Conservation (phyloP, 2,329 filamentous ascomycete genomes). For the Monascus ruber region DNA sequence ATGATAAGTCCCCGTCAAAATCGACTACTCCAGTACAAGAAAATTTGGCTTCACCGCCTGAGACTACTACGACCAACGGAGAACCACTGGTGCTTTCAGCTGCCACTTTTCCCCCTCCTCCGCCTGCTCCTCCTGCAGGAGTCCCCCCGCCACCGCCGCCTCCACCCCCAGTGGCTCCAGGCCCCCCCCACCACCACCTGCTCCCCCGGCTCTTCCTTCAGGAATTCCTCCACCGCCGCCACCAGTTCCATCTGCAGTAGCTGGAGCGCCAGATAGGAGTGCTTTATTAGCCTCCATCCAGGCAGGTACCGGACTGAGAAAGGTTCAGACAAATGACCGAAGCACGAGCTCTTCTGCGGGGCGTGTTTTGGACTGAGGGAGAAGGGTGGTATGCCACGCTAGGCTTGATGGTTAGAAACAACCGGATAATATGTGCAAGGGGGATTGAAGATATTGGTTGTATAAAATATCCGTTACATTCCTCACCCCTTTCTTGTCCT, state of each 20-base stretch:
- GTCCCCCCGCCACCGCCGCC: conserved; percentile 17
- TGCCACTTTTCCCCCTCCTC: conserved; percentile 24
- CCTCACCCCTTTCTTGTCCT: too few relatives aligned
- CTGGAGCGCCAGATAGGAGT: conserved; percentile 32
- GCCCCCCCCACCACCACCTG: conserved; percentile 27
- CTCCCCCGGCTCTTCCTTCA: conserved; percentile 34
- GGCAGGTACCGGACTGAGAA: conserved; percentile 65
- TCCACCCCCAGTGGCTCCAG: conserved; percentile 19
- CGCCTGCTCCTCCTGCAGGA: conserved; percentile 22
- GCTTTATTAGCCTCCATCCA: conserved; percentile 75
- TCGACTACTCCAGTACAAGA: conserved; percentile 35
- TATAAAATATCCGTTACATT: too few relatives aligned
- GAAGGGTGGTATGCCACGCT: neutral
- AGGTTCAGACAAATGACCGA: conserved; percentile 81
- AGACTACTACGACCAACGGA: neutral
- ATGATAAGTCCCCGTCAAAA: conserved; percentile 49
- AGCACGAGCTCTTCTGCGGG: conserved; percentile 63
- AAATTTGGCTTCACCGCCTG: conserved; percentile 24
- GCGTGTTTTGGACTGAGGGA: conserved; percentile 45
- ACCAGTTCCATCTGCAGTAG: conserved; percentile 13
- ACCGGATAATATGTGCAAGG: neutral
- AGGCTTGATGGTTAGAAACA: neutral
- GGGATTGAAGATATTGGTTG: too few relatives aligned
- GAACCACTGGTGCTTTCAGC: conserved; percentile 36
- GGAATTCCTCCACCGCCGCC: conserved; percentile 28